Base-by-base conservation (phyloP, 306 rosid genomes). In the Quercus bicolor region DNA sequence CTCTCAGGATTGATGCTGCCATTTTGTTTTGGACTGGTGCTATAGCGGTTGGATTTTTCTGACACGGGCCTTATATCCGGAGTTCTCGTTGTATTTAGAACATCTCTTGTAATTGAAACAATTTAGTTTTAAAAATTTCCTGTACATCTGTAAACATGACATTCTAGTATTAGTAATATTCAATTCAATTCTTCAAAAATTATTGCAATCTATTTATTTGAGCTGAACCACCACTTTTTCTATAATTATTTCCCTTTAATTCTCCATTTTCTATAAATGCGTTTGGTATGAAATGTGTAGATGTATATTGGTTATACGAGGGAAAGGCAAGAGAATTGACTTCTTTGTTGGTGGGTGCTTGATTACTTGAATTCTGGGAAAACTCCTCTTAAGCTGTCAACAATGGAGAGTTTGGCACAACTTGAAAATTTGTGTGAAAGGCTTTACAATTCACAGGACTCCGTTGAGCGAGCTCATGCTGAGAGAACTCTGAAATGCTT, bases 401-500 rank as follows among this genome's bases (percentile, higher is more conserved):
- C 81, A 80, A 86, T 86, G 89, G 87, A 86, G 87, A 77, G 81
- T 70, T 86, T 86, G 72, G 89, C 85, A 53, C 89, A 86, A 69
- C 81, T 86, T 56, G 89, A 86, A 84, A 83, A 79, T 18, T 52
- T 86, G 66, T 86, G 89, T 48, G 89, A 84, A 77, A 75, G 87
- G 70, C 89, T 86, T 37, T 86, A 86, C 85, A 81, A 84, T 60
- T 86, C 89, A 0, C 84, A 78, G 85, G 89, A 83, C 33, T 84
- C 89, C 66, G 80, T 75, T 59, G 89, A 86, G 72, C 83, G 89
- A 78, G 89, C 89, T 56, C 87, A 83, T 43, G 89, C 87, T 19
- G 89, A 86, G 82, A 86, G 66, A 21, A 83, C 87, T 34, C 56
- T 86, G 85, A 86, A 84, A 57, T 86, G 89, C 84, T 86, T 86